Percentiles rank a stretch among this genome's conserved stretches.
Conservation (phyloP, 1,284 basidiomycete genomes). For the Pyrrhoderma noxium region DNA sequence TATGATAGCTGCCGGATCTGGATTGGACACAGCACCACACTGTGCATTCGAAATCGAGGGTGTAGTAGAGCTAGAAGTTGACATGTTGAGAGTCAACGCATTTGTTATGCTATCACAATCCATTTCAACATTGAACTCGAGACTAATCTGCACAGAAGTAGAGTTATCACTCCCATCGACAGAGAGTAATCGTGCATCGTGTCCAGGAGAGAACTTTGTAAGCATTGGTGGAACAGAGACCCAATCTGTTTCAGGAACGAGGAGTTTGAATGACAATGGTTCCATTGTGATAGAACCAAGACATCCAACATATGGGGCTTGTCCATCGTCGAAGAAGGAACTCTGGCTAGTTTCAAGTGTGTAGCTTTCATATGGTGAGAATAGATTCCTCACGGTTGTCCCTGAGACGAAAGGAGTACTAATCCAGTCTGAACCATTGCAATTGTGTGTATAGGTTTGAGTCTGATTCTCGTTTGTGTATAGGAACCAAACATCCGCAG, state of each 20-base stretch:
- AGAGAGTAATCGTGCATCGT: conserved; percentile 66
- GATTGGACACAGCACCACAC: conserved; percentile 41
- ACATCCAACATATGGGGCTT: conserved; percentile 69
- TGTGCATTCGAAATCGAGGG: conserved; percentile 46
- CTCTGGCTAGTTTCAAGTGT: conserved; percentile 55
- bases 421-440: conserved; percentile 56
- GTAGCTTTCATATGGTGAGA: conserved; percentile 78
- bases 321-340: conserved; percentile 48
- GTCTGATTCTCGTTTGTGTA: conserved; percentile 81
- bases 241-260: conserved; percentile 68
- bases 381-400: conserved; percentile 61
- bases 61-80: conserved; percentile 40
- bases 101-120: conserved; percentile 58
- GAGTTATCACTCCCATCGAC: conserved; percentile 44
- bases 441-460: conserved; percentile 54
- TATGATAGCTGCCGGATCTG: conserved; percentile 39
- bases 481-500: conserved; percentile 71
- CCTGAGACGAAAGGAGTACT: conserved; percentile 65
- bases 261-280: conserved; percentile 72
- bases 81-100: conserved; percentile 58
- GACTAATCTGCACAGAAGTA: conserved; percentile 55
- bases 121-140: conserved; percentile 79
- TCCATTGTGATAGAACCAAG: conserved; percentile 57
- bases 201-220: conserved; percentile 75
- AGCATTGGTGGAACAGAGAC: conserved; percentile 61